phyloP scores from a whole-genome alignment of 345 rosid genomes.

The Noccaea bulbosa region DNA sequence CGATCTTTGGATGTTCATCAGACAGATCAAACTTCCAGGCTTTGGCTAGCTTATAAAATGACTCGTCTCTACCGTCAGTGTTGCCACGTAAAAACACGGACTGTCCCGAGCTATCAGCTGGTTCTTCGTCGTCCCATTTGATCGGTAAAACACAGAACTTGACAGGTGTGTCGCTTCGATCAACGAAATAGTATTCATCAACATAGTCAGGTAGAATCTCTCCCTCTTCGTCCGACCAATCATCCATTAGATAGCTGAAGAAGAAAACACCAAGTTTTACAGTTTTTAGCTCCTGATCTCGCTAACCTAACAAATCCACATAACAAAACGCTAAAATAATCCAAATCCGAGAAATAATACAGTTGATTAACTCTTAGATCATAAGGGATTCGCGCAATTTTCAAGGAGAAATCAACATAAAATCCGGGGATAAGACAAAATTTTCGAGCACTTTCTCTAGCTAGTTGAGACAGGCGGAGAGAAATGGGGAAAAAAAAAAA shows the following conservation, averaged over 20 bases:
- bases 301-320: neutral
- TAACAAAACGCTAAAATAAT: neutral
- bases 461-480: neutral
- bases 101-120: neutral
- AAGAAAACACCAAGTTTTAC: neutral
- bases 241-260: slow-evolving; percentile 27
- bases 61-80: neutral
- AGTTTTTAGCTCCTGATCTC: neutral
- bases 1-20: slow-evolving; percentile 22
- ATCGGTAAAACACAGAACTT: neutral
- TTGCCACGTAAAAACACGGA: slow-evolving; percentile 17
- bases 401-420: neutral
- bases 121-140: slow-evolving; percentile 12
- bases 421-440: neutral
- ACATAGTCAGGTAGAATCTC: slow-evolving; percentile 31
- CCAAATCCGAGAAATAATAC: neutral
- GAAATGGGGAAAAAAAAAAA: neutral
- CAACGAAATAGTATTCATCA: slow-evolving; percentile 25
- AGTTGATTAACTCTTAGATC: neutral
- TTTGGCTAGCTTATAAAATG: slow-evolving; percentile 19
- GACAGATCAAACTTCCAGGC: slow-evolving; percentile 33
- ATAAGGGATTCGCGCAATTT: neutral
- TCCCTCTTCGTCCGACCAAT: slow-evolving; percentile 35
- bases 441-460: neutral
- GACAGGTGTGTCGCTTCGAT: slow-evolving; percentile 7